Evolutionary conservation across 1,284 basidiomycete genomes (phyloP).

Genomic region (Ustilago trichophora): DNA sequence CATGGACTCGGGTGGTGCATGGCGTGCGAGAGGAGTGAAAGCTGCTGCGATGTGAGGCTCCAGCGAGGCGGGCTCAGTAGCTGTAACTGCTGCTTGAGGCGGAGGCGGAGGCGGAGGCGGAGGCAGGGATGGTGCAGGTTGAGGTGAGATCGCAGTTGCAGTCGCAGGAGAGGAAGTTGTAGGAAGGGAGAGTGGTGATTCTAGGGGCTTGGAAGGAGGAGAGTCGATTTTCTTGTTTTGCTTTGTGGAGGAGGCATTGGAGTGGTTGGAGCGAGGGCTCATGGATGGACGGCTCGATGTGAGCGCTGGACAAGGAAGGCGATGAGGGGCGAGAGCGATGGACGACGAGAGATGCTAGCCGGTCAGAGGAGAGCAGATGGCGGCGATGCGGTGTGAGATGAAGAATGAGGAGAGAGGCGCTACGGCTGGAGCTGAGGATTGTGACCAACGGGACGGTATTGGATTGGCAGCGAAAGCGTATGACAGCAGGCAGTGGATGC

Average conservation of each 20-base stretch:
- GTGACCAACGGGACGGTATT: too few species aligned
- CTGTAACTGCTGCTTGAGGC: neutral
- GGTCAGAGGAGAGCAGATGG: neutral
- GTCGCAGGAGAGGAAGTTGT: neutral
- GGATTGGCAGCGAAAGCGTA: too few species aligned
- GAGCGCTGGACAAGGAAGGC: neutral
- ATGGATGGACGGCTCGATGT: constrained; percentile 8
- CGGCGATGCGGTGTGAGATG: neutral
- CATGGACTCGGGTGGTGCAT: neutral
- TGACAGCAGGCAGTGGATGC: too few species aligned
- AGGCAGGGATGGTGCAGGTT: neutral
- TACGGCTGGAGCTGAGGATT: too few species aligned
- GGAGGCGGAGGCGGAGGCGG: neutral
- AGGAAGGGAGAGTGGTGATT: neutral
- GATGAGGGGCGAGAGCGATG: too few species aligned
- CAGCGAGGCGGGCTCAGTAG: neutral
- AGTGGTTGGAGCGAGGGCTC: constrained; percentile 35
- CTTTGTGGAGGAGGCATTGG: constrained; percentile 23
- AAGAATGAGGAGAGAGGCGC: neutral
- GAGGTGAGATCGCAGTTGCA: too few species aligned
- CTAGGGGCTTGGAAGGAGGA: neutral
- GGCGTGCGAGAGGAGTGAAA: neutral
- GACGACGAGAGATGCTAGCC: neutral
- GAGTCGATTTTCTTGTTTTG: constrained; percentile 31
- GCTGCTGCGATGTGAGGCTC: neutral